These are phyloP conservation scores for Chytriomyces sp. DNA, from an alignment of 192 early-diverging fungal species.

Conservation along the genomic window DNA sequence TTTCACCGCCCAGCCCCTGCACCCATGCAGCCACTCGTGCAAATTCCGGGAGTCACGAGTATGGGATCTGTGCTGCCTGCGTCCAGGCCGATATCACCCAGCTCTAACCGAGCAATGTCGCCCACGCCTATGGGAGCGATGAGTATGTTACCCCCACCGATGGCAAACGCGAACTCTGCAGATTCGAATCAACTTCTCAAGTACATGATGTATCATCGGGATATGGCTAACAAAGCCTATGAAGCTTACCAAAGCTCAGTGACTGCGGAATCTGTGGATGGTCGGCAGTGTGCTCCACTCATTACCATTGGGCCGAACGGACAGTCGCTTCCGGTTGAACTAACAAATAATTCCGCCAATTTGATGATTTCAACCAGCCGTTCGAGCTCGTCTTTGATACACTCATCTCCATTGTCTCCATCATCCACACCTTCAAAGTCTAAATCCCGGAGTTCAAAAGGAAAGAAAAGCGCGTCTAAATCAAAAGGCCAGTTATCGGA, in stretches of 20 bases:
- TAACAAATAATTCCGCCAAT: not conserved
- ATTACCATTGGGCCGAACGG: not conserved
- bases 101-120: not conserved
- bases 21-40: not conserved
- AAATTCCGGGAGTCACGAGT: conserved; percentile 12
- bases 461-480: not conserved
- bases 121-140: not conserved
- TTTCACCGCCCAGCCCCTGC: not conserved
- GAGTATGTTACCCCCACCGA: not conserved
- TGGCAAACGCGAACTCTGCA: not conserved
- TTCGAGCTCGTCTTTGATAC: not conserved
- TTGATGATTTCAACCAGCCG: not conserved
- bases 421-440: not conserved
- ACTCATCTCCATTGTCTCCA: not conserved
- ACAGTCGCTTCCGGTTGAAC: not conserved
- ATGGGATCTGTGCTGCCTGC: not conserved
- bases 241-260: not conserved
- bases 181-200: conserved; percentile 2
- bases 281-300: not conserved
- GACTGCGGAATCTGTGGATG: not conserved
- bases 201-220: conserved; percentile 10
- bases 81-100: not conserved
- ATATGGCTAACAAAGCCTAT: conserved; percentile 15
- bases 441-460: not conserved
- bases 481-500: not conserved